Base-by-base conservation (phyloP, 164 flowering plant species). In the Liriodendron chinense region DNA sequence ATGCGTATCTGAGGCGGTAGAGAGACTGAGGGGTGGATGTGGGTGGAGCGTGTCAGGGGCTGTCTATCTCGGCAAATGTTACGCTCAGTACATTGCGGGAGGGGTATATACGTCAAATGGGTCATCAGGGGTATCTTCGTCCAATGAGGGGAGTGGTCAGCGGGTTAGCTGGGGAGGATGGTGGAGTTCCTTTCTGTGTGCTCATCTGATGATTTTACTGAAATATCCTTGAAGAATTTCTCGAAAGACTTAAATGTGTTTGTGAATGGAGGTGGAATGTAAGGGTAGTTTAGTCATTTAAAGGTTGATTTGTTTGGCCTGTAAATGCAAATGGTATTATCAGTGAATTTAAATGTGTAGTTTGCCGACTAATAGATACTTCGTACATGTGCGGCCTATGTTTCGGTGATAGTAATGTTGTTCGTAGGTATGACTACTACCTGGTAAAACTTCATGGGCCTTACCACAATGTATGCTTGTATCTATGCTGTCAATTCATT, bases 31-130 rank as follows among this genome's bases (percentile, higher is more conserved):
- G 76, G 78, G 77, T 20, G 90, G 86, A 12, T 96, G 99, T 74
- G 93, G 86, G 1, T 75, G 77, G 68, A 87, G 87, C 1, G 79
- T 65, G 8, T 90, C 77, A 49, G 99, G 96, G 0, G 97, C 92
- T 72, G 83, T 92, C 89, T 96, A 84, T 76, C 84, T 96, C 79
- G 96, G 76, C 9, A 96, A 96, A 84, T 96, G 99, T 59, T 94
- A 96, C 64, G 96, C 88, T 1, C 82, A 95, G 84, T 92, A 83
- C 76, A 77, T 90, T 1, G 68, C 75, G 28, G 73, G 73, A 57
- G 78, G 80, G 22, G 57, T 61, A 66, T 90, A 83, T 83, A 24
- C 8, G 69, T 80, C 90, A 22, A 83, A 10, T 53, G 16, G 59
- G 59, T 53, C 59, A 1, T 53, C 59, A 3, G 13, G 0, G 59